Base-by-base conservation (phyloP, 805 yeast species). In the Cyberlindnera sargentensis region DNA sequence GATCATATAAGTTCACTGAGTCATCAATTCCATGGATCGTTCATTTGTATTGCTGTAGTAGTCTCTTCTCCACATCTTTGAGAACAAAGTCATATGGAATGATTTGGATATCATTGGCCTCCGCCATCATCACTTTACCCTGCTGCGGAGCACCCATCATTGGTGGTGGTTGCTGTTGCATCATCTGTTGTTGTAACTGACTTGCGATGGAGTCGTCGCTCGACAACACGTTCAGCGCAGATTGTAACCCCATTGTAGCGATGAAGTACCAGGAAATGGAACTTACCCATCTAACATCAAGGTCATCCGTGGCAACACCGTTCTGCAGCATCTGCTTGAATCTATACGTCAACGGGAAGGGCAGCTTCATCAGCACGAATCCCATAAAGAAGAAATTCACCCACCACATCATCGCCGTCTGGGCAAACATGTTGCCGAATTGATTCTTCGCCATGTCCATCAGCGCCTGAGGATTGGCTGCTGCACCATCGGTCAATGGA, bases 181-280 rank as follows among this genome's bases (percentile, higher is more conserved):
- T 54, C 55, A 61, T 65, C 37, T 49, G 68, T 36, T 52, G 63
- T 36, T 66, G 73, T 44, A 71, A 73, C 41, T 64, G 64, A n/a
- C 33, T 24, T 49, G 67, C 64, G 54, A 76, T 60, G 6, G 67
- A 62, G 4, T 53, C 57, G 46, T 74, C 78, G 9, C 79, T 80
- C 50, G 87, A 72, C 6, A 89, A 49, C 42, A 91, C 71, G 33
- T 84, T 74, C 60, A 82, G 84, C 2, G 93, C 80, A 0, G 96
- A 84, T 51, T 78, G 76, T 47, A 93, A 72, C 28, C 98, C 98
- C 40, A 90, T 63, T 47, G 88, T 76, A 43, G 88, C 85, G 42
- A 91, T 84, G 61, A 93, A 86, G 62, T 91, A 93, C 98, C 98
- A 93, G 5, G 97, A 88, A 23, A 93, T 83, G 3, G 96, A 81